Conservation (phyloP, 345 rosid species). For the Nephelium lappaceum region DNA sequence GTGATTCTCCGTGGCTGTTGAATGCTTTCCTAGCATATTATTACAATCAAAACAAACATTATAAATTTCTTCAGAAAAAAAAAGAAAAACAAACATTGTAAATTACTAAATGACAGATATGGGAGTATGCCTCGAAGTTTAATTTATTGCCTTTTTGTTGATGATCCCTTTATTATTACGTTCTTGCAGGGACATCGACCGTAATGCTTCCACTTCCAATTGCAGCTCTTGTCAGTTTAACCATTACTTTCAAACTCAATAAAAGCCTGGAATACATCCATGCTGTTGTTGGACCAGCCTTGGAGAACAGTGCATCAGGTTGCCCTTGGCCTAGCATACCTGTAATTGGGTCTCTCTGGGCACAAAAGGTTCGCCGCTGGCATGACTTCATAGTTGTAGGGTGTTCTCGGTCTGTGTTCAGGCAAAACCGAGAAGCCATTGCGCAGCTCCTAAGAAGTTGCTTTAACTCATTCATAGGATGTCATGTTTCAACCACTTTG, state of each 20-base stretch:
- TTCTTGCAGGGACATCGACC: constrained; percentile 37
- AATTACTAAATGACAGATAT: neutral
- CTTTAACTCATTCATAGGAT: constrained; percentile 58
- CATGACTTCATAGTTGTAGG: constrained; percentile 58
- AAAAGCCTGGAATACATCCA: constrained; percentile 52
- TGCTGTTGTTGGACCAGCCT: constrained; percentile 64
- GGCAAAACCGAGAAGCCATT: constrained; percentile 52
- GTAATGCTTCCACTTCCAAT: constrained; percentile 63
- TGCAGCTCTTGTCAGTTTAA: constrained; percentile 73
- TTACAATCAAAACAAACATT: neutral
- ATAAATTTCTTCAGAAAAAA: too few species aligned
- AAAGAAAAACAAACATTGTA: too few species aligned
- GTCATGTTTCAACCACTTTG: constrained; percentile 30
- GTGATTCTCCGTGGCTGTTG: neutral
- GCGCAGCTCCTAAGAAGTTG: constrained; percentile 62
- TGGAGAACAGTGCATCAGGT: constrained; percentile 58
- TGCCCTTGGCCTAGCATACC: constrained; percentile 58
- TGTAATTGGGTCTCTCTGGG: constrained; percentile 65
- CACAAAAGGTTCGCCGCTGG: constrained; percentile 70
- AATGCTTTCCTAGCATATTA: neutral
- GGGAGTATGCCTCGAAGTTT: neutral
- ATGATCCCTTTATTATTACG: neutral
- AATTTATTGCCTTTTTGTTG: neutral
- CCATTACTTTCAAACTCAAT: constrained; percentile 67
- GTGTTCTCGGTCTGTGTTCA: constrained; percentile 56